These are phyloP conservation scores for Arabidopsis suecica DNA, from an alignment of 345 rosid genomes.

Conservation along the genomic window DNA sequence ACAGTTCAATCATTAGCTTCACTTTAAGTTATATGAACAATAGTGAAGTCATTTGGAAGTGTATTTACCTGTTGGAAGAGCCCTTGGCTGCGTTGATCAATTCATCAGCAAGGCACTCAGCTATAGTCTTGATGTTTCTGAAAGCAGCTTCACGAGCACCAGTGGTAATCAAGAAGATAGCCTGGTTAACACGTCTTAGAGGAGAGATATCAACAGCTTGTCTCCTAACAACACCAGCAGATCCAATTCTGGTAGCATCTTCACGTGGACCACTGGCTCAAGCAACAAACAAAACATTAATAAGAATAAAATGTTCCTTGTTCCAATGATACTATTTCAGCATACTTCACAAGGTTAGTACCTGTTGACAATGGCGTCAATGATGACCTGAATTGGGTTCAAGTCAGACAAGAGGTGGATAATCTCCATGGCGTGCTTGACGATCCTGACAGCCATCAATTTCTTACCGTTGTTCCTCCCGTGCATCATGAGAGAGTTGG, in stretches of 20 bases:
- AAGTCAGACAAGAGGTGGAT: conserved; percentile 68
- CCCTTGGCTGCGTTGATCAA: conserved; percentile 92
- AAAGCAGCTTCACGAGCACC: conserved; percentile 91
- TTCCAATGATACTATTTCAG: background rate
- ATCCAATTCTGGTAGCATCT: conserved; percentile 86
- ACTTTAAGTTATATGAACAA: background rate
- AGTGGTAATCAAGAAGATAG: conserved; percentile 71
- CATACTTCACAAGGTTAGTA: conserved; percentile 14
- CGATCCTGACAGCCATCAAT: conserved; percentile 70
- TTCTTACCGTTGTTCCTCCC: conserved; percentile 89
- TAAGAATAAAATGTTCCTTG: background rate
- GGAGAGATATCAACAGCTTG: conserved; percentile 94
- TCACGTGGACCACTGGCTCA: conserved; percentile 76
- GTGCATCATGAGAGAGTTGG: conserved; percentile 91
- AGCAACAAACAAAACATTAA: conserved; percentile 13
- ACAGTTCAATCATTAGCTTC: background rate
- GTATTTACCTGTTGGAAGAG: conserved; percentile 71
- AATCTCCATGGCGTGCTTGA: conserved; percentile 84
- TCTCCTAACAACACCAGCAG: conserved; percentile 88
- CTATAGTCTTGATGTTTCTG: conserved; percentile 80
- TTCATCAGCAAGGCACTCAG: conserved; percentile 90
- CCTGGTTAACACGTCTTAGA: conserved; percentile 78
- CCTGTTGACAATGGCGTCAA: conserved; percentile 85
- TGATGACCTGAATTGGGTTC: conserved; percentile 82
- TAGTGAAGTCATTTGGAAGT: too few relatives aligned